Percentiles rank a stretch among this genome's conserved stretches.
Conservation (phyloP, 176 grass and related monocot species). For the Oryza glumipatula region DNA sequence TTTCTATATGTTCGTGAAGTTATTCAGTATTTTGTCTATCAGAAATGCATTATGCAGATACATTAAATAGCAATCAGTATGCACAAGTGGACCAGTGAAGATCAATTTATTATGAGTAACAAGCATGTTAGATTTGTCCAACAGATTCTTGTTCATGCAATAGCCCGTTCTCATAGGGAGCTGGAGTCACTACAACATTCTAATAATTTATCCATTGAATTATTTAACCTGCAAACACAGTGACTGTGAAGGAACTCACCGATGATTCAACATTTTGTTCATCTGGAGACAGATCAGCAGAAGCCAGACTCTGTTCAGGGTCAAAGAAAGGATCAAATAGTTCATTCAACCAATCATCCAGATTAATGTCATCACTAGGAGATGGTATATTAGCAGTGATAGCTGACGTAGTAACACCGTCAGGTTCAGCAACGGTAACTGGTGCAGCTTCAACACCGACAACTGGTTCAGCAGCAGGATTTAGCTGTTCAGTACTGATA, state of each 20-base stretch:
- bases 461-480: conserved; percentile 25
- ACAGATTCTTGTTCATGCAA: conserved; percentile 7
- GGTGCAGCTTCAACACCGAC: conserved; percentile 12
- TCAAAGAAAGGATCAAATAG: conserved; percentile 55
- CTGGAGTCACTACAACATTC: neutral
- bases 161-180: neutral
- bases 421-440: conserved; percentile 33
- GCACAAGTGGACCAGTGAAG: neutral
- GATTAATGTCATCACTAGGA: conserved; percentile 22
- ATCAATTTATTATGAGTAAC: neutral
- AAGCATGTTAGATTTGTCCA: neutral
- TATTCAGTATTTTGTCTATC: conserved; percentile 24
- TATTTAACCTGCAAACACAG: neutral
- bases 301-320: conserved; percentile 9
- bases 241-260: conserved; percentile 47
- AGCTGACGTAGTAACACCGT: conserved; percentile 13
- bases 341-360: conserved; percentile 50
- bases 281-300: conserved; percentile 11
- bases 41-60: neutral
- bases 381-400: conserved; percentile 17
- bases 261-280: conserved; percentile 47
- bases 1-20: neutral
- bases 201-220: neutral
- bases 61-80: neutral
- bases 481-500: conserved; percentile 38